Percentiles rank a stretch among this genome's conserved stretches.
These are phyloP conservation scores for Penicillium alfredii DNA, from an alignment of 495 filamentous ascomycete species.

Conservation along the genomic window DNA sequence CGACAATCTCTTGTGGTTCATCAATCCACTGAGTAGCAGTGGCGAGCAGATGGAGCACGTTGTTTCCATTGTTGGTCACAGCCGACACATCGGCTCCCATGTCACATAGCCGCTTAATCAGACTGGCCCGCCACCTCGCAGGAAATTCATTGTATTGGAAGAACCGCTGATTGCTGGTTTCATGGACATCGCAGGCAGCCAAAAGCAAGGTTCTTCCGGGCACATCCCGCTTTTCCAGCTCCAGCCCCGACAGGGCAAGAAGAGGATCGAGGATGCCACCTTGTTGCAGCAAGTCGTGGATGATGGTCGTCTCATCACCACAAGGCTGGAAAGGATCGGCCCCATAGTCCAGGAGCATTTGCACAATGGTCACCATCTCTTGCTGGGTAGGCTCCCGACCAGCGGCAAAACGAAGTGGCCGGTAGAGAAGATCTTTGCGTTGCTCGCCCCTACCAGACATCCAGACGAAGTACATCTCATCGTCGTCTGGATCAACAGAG, in stretches of 20 bases:
- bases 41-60: conserved; percentile 20
- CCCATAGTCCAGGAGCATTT: conserved; percentile 8
- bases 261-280: conserved; percentile 18
- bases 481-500: too few species aligned
- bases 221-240: conserved; percentile 16
- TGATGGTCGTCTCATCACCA: conserved; percentile 4
- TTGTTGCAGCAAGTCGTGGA: conserved; percentile 13
- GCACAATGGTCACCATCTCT: too few species aligned
- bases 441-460: too few species aligned
- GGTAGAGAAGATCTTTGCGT: too few species aligned
- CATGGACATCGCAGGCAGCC: conserved; percentile 8
- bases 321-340: conserved; percentile 13
- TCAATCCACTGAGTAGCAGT: too few species aligned
- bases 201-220: conserved; percentile 19
- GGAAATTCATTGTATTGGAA: too few species aligned
- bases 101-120: conserved; percentile 14
- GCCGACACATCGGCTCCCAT: conserved; percentile 19
- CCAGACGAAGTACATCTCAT: too few species aligned
- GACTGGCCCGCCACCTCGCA: too few species aligned
- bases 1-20: not conserved
- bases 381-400: too few species aligned
- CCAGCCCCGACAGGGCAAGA: conserved; percentile 11
- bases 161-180: too few species aligned
- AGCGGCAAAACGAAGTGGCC: too few species aligned
- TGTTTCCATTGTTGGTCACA: conserved; percentile 17